Evolutionary conservation across 345 rosid genomes (phyloP), one percentile per base, ranked within the genome.

Genomic region (Brassica napus): DNA sequence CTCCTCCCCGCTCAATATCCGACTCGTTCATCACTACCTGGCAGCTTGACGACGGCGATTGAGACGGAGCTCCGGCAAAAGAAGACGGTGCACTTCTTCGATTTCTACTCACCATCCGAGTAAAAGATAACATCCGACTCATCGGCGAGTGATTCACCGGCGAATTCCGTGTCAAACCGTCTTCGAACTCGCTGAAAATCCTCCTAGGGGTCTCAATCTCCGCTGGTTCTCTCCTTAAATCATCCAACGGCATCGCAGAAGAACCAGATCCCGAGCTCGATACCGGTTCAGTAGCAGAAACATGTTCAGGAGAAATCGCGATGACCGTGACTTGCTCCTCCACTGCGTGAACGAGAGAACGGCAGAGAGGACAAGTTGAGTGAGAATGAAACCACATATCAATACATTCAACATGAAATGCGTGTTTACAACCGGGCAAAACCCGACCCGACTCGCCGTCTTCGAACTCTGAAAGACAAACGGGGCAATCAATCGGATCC

Each of bases 1-100:
- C 83, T 12, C 68, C 77, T 4, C 91, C 92, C 67, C 76, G 71
- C 49, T 88, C 91, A 4, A 86, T 61, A 54, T 88, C 92, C 8
- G 39, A 42, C 80, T 88, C 92, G 3, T 74, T 10, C 28, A 34
- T 69, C 11, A 49, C 71, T 32, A 73, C 32, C 39, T 72, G 75
- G 18, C 86, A 81, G 9, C 60, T 69, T 18, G 60, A 62, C 6
- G 74, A 21, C 49, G 73, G 74, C 1, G 76, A 49, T 7, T 30
- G 31, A 61, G 76, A 21, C 31, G 67, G 79, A 35, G 32, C 82
- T 14, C 74, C 86, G 32, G 72, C 26, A 0, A 73, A 24, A 2
- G 88, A 76, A 11, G 84, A 82, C 30, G 73, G 24, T 10, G 55
- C 79, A 5, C 68, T 82, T 82, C 87, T 87, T 16, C 83, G 68